These are phyloP conservation scores for Cucurbitaria berberidis DNA, from an alignment of 2,329 filamentous ascomycete species.

Conservation along the genomic window DNA sequence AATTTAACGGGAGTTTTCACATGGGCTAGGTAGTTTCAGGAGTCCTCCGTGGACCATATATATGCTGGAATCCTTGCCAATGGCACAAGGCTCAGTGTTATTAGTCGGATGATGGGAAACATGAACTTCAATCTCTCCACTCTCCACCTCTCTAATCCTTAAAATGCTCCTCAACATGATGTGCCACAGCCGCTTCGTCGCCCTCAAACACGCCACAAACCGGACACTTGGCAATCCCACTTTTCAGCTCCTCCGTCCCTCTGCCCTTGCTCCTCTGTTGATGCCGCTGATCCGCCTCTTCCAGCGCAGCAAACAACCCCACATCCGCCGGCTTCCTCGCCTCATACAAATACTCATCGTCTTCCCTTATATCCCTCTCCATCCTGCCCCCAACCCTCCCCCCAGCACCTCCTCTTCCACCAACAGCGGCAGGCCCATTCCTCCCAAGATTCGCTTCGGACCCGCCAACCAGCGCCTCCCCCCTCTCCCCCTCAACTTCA, in stretches of 20 bases:
- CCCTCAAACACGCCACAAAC: slow-evolving; percentile 71
- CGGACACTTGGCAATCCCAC: slow-evolving; percentile 59
- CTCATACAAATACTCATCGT: slow-evolving; percentile 41
- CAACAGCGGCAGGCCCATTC: slow-evolving; percentile 27
- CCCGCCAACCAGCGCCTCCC: slow-evolving; percentile 37
- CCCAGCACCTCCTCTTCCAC: slow-evolving; percentile 4
- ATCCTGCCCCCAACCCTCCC: slow-evolving; percentile 22
- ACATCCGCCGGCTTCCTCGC: slow-evolving; percentile 20
- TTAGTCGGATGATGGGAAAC: no score
- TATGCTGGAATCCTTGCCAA: not conserved
- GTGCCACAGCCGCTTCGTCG: slow-evolving; percentile 70
- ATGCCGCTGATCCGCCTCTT: slow-evolving; percentile 34
- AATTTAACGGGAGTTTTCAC: not conserved
- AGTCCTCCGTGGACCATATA: not conserved
- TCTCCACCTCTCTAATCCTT: slow-evolving; percentile 5
- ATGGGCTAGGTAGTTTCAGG: not conserved
- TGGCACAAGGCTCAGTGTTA: not conserved
- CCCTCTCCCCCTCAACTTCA: slow-evolving; percentile 25
- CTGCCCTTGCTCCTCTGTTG: slow-evolving; percentile 20
- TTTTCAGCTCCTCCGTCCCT: slow-evolving; percentile 23
- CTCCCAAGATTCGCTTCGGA: slow-evolving; percentile 30
- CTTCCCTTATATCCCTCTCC: slow-evolving; percentile 37
- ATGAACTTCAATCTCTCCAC: not conserved
- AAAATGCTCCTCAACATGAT: slow-evolving; percentile 70
- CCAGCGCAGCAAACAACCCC: slow-evolving; percentile 32